Evolutionary conservation across 306 rosid species (phyloP), one percentile per base, ranked within the genome.

Genomic region (Medicago lupulina): DNA sequence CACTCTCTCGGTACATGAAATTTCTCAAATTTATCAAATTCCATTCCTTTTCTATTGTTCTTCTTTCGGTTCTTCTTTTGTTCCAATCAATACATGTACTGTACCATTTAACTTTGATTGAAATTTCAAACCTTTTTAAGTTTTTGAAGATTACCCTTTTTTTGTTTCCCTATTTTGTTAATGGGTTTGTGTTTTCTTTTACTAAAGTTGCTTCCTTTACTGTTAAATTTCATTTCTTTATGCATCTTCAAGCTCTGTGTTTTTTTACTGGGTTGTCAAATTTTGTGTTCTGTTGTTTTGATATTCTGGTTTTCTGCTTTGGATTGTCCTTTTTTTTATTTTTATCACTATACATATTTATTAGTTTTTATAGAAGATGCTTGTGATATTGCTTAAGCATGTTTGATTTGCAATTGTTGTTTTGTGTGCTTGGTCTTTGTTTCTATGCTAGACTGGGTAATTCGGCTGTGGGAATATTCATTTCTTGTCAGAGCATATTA

Each of bases 161-260:
- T 61, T 28, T 43, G 54, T 53, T 79, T 71, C 2, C 60, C 68
- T 15, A 66, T 67, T 78, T 69, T 64, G 69, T 31, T 34, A 57
- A 15, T 76, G 41, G 74, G 53, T 82, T 76, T 87, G 36, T 68
- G 31, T 82, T 75, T 87, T 54, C 68, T 83, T 9, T 81, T 31
- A 2, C 60, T 60, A 69, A 13, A 13, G 55, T 73, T 62, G 16
- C 19, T 53, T 47, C 39, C 43, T 79, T 53, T 63, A 8, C 28
- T 58, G 71, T 19, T 23, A 14, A 75, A 49, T 36, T 76, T 71
- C 6, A 7, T 67, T n/a, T 23, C 23, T 64, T 75, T 71, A 17
- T 76, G 81, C 63, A 18, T 76, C 76, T 49, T 7, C 63, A 70
- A 46, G 16, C 63, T 41, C 55, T 71, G 21, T 74, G 46, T 12